Percentiles rank a stretch among this genome's conserved stretches.
These are phyloP conservation scores for Chimonanthus salicifolius DNA, from an alignment of 164 flowering plant genomes.

Conservation along the genomic window DNA sequence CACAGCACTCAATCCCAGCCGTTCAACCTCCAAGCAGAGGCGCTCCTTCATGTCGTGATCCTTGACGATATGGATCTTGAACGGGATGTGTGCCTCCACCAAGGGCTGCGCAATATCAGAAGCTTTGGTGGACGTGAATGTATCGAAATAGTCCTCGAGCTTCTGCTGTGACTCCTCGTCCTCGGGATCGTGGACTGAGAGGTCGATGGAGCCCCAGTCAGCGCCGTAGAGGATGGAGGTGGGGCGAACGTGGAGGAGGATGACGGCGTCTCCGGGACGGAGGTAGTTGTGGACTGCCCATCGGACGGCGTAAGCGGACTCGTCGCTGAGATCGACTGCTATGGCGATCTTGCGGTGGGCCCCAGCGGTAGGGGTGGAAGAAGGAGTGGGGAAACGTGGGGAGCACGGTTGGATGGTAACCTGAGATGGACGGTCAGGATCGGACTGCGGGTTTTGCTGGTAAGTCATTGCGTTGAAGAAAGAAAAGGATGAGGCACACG, in stretches of 20 bases:
- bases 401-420: slow-evolving; percentile 25
- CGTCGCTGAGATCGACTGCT: slow-evolving; percentile 81
- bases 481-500: background rate
- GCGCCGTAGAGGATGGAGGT: slow-evolving; percentile 76
- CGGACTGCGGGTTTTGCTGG: slow-evolving; percentile 6
- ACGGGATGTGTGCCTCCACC: slow-evolving; percentile 48
- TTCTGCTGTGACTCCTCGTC: slow-evolving; percentile 40
- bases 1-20: slow-evolving; percentile 65
- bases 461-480: background rate
- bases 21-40: slow-evolving; percentile 75
- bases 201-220: slow-evolving; percentile 62
- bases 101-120: slow-evolving; percentile 46
- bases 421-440: background rate
- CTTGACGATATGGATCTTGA: slow-evolving; percentile 66
- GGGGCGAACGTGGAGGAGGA: slow-evolving; percentile 74
- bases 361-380: slow-evolving; percentile 24
- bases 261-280: slow-evolving; percentile 70
- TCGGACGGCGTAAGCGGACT: slow-evolving; percentile 71
- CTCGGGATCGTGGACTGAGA: slow-evolving; percentile 17
- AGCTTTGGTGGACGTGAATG: slow-evolving; percentile 48
- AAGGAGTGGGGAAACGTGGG: slow-evolving; percentile 30
- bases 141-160: slow-evolving; percentile 59
- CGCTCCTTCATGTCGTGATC: slow-evolving; percentile 83
- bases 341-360: slow-evolving; percentile 55
- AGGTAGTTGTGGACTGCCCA: slow-evolving; percentile 87